Evolutionary conservation across 305 asterid genomes (phyloP), one percentile per base, ranked within the genome.

Genomic region (Solanum chacoense): DNA sequence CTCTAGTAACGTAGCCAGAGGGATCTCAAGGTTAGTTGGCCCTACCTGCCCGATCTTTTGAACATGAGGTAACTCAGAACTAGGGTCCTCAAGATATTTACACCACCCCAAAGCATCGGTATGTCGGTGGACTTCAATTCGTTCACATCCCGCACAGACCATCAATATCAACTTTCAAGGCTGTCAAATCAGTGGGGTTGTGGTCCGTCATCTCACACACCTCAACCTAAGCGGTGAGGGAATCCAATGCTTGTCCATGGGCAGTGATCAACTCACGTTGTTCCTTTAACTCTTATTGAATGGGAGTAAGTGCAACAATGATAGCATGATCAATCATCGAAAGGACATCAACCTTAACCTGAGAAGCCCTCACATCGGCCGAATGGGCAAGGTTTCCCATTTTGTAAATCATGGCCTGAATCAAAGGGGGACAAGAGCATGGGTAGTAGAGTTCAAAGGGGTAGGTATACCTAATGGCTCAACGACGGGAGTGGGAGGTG

Each of bases 1-100:
- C 11, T 55, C 4, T 18, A 7, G 67, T 7, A 55, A 3, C 3
- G 0, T 55, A 18, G n/a, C n/a, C 0, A 0, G 4, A 55, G 1
- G 10, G 67, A 55, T 55, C n/a, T 55, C 11, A 55, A 7, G 3
- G n/a, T 6, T 7, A 55, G 67, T 18, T 55, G 24, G 59, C 59
- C 59, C 59, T 2, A 42, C 59, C 2, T 42, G 59, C 59, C 59
- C 7, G 59, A 42, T 42, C 59, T 42, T 42, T 42, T 42, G n/a
- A 55, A 55, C n/a, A 3, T 0, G 1, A 7, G 67, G 67, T 3
- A 55, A 18, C 10, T 55, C 4, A 55, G 0, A 18, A 55, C n/a
- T 55, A 6, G 24, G 67, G 10, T 55, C 4, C 67, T 18, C 24
- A 18, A 7, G 2, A 55, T 3, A 18, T 55, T 7, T 55, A 55